These are phyloP conservation scores for Heracleum sosnowskyi DNA, from an alignment of 129 eudicot species.

Conservation along the genomic window DNA sequence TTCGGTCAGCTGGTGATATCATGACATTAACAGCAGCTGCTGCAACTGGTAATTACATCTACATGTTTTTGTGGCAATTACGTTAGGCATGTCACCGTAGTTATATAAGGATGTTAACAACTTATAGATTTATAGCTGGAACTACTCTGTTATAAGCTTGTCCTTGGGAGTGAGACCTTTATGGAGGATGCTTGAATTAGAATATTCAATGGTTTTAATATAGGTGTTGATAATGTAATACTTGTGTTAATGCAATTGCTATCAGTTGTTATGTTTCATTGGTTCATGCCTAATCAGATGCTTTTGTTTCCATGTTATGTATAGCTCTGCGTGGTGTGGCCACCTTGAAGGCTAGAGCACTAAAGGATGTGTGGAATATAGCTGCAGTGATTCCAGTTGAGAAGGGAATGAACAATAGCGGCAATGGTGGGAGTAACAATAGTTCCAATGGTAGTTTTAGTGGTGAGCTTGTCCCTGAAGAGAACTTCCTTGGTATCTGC, in stretches of 20 bases:
- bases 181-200: background rate
- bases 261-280: background rate
- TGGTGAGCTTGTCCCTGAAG: constrained; percentile 85
- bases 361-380: constrained; percentile 77
- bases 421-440: constrained; percentile 41
- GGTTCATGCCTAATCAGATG: background rate
- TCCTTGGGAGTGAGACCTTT: background rate
- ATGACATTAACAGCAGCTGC: constrained; percentile 94
- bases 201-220: background rate
- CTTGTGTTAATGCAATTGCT: background rate
- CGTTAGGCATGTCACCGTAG: background rate
- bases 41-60: constrained; percentile 56
- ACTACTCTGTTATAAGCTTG: background rate
- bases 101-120: background rate
- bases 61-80: background rate
- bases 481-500: constrained; percentile 89
- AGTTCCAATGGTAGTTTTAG: constrained; percentile 76
- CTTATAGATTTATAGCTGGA: background rate
- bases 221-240: background rate
- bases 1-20: constrained; percentile 90
- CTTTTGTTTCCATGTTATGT: background rate
- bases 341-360: constrained; percentile 79
- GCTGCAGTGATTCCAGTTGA: constrained; percentile 74
- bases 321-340: constrained; percentile 91
- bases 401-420: constrained; percentile 40